Base-by-base conservation (phyloP, 169 alveolate genomes). In the Plasmodium vinckei region DNA sequence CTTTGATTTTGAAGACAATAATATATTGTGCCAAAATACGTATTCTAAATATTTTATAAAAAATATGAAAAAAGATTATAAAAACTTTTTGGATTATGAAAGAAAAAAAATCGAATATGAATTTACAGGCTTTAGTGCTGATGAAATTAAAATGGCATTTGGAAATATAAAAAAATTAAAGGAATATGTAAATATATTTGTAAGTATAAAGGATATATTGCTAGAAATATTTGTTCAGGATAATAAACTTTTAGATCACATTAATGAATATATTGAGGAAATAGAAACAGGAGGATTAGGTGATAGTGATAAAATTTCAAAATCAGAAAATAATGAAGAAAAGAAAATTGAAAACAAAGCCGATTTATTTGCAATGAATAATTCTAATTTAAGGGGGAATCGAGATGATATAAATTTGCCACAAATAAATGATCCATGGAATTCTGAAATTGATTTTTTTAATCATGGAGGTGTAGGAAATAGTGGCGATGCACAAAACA, bases 161-260 rank as follows among this genome's bases (percentile, higher is more conserved):
- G 59, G 57, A 12, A 86, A 69, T 46, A 60, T 86, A 42, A 86
- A 86, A 33, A 86, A 86, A 46, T 12, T 86, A 47, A 86, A 86
- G 59, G 91, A 86, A 53, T 86, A 86, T 53, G 91, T 86, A 47
- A 86, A 70, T 64, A 86, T 86, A 87, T 86, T 86, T 64, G 87
- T 86, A 12, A 70, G 84, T 51, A 86, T 86, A 19, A 86, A 86
- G 60, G 91, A 86, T 53, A 86, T 86, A 42, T 53, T 86, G 42
- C 53, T 86, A 39, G 91, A 86, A 53, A 86, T 86, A 59, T 86
- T 86, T 39, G 33, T 68, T 19, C 87, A 87, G n/a, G 91, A 86
- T 61, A 86, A 86, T 42, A 70, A 86, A 49, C 46, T 86, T 27
- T 67, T 86, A 0, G 91, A 86, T 13, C 60, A 67, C 39, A 86